Conservation (phyloP, 2,329 filamentous ascomycete species). For the Colletotrichum spinosum region DNA sequence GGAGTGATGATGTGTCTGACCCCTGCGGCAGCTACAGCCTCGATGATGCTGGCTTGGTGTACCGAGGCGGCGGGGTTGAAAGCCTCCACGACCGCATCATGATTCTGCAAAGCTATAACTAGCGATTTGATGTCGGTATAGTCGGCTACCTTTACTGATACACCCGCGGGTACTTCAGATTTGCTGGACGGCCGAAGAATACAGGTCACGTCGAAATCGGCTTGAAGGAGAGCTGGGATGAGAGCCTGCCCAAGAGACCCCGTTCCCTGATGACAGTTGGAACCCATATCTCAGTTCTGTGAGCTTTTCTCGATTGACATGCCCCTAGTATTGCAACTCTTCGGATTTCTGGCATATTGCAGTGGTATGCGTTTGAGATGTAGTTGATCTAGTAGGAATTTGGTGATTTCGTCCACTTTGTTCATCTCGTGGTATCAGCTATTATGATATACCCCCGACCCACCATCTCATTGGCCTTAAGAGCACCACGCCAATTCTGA, state of each 20-base stretch:
- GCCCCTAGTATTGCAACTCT: slow-evolving; percentile 20
- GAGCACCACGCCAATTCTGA: no score
- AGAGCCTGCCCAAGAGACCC: slow-evolving; percentile 16
- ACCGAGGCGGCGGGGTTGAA: slow-evolving; percentile 40
- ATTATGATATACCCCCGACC: no score
- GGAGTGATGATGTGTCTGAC: slow-evolving; percentile 40
- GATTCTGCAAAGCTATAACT: slow-evolving; percentile 42
- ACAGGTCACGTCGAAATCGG: slow-evolving; percentile 7
- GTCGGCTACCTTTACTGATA: slow-evolving; percentile 53
- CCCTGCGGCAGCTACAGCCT: slow-evolving; percentile 37
- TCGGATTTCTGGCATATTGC: slow-evolving; percentile 6
- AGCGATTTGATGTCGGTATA: slow-evolving; percentile 56
- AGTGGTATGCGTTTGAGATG: no score
- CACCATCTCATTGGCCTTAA: no score
- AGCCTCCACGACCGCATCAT: slow-evolving; percentile 48
- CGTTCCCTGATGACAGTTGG: not conserved
- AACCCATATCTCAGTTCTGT: not conserved
- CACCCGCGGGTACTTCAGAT: slow-evolving; percentile 44
- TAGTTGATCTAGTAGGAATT: no score
- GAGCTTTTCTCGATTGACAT: not conserved
- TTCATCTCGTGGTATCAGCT: no score
- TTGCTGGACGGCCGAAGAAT: not conserved
- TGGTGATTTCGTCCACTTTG: no score
- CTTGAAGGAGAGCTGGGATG: slow-evolving; percentile 10
- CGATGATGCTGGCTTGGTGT: slow-evolving; percentile 38